Conservation (phyloP, 164 flowering plant genomes). For the Taxillus chinensis region DNA sequence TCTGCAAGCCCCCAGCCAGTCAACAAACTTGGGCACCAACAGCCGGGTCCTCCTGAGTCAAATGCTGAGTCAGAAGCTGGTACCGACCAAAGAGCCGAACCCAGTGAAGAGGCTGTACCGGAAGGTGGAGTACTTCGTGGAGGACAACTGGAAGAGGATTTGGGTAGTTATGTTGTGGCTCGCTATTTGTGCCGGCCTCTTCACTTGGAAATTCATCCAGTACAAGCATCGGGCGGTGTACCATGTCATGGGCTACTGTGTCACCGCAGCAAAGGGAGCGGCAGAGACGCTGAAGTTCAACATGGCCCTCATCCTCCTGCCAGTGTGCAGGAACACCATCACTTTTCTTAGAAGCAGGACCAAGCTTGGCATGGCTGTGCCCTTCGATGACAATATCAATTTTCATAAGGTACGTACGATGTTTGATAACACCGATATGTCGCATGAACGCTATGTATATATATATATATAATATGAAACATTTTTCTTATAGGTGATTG, state of each 20-base stretch:
- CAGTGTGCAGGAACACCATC: conserved; percentile 64
- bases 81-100: conserved; percentile 37
- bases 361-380: conserved; percentile 38
- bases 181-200: conserved; percentile 39
- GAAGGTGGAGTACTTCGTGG: conserved; percentile 27
- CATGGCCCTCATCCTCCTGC: conserved; percentile 67
- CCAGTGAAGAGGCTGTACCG: conserved; percentile 21
- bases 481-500: conserved; percentile 31
- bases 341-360: conserved; percentile 60
- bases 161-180: conserved; percentile 66
- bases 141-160: conserved; percentile 61
- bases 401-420: conserved; percentile 62
- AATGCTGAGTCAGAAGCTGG: conserved; percentile 43
- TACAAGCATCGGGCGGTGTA: conserved; percentile 48
- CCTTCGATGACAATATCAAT: conserved; percentile 73
- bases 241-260: conserved; percentile 62
- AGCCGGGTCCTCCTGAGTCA: conserved; percentile 35
- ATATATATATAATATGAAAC: neutral
- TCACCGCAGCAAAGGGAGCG: conserved; percentile 55
- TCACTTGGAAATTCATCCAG: conserved; percentile 61
- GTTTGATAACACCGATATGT: no score
- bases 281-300: conserved; percentile 72
- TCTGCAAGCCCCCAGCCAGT: conserved; percentile 39
- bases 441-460: no score
- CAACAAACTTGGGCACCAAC: conserved; percentile 20